A percentile compares a stretch with the other conserved stretches of the same genome.
phyloP scores from a whole-genome alignment of 1,139 yeast species.

The Sugiyamaella novakii region DNA sequence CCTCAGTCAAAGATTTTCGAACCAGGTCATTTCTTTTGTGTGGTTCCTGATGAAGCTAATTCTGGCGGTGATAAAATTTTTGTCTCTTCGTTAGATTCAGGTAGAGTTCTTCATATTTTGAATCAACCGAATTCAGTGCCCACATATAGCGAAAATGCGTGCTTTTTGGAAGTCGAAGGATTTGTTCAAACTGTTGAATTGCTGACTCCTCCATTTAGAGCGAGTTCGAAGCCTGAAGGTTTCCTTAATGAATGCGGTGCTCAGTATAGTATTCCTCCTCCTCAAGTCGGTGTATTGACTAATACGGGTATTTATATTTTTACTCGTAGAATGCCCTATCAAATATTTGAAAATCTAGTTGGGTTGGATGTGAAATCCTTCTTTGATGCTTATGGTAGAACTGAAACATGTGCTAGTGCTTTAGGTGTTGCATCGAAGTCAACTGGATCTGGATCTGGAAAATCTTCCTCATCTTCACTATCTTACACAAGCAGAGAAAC shows the following conservation, averaged over 20 bases:
- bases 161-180: constrained; percentile 64
- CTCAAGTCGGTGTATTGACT: constrained; percentile 78
- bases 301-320: constrained; percentile 75
- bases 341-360: constrained; percentile 66
- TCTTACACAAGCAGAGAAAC: constrained; percentile 43
- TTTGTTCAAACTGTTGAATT: constrained; percentile 74
- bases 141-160: constrained; percentile 74
- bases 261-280: constrained; percentile 62
- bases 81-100: constrained; percentile 81
- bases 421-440: constrained; percentile 63
- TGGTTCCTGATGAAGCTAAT: constrained; percentile 41
- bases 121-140: constrained; percentile 46
- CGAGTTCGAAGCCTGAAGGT: constrained; percentile 73
- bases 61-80: constrained; percentile 52
- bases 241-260: constrained; percentile 82
- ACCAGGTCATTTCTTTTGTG: constrained; percentile 78
- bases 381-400: constrained; percentile 57
- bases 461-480: constrained; percentile 25
- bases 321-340: constrained; percentile 77
- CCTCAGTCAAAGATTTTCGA: constrained; percentile 58
- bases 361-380: constrained; percentile 54
- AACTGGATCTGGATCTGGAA: constrained; percentile 24
- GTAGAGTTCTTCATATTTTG: constrained; percentile 57
- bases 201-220: constrained; percentile 68
- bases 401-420: constrained; percentile 86